Percentiles rank a stretch among this genome's conserved stretches.
phyloP scores from a whole-genome alignment of 2,329 filamentous ascomycete species.

The Verticillium nonalfalfae region DNA sequence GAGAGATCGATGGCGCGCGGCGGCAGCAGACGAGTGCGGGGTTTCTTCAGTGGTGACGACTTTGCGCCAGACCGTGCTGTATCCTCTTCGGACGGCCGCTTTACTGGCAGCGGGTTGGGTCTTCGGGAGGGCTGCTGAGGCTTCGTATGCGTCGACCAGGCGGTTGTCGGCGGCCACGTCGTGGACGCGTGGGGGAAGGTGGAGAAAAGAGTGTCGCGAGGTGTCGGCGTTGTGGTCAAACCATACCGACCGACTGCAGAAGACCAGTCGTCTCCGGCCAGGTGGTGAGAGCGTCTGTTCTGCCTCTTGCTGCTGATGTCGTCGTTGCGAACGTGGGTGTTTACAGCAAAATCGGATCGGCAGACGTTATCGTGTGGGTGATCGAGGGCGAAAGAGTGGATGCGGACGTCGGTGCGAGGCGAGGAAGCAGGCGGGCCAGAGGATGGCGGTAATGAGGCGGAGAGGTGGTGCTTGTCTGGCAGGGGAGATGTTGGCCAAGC shows the following conservation, averaged over 20 bases:
- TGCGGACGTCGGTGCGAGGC: neutral
- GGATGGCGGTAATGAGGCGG: neutral
- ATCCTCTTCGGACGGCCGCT: conserved; percentile 20
- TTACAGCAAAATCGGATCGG: conserved; percentile 11
- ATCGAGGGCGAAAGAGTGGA: neutral
- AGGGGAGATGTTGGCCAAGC: neutral
- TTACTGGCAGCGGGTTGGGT: conserved; percentile 13
- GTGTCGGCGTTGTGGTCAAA: conserved; percentile 17
- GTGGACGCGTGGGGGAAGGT: conserved; percentile 5
- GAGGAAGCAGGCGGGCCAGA: neutral
- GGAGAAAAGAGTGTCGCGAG: neutral
- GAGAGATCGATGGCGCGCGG: conserved; percentile 38
- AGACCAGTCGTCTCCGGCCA: conserved; percentile 7
- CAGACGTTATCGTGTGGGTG: neutral
- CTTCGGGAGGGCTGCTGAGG: conserved; percentile 3
- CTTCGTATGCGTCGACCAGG: neutral
- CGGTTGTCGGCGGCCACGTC: conserved; percentile 2
- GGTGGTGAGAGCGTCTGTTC: conserved; percentile 6
- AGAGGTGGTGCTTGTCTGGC: neutral
- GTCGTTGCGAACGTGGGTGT: neutral
- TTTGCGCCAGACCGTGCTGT: neutral
- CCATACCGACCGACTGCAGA: conserved; percentile 21
- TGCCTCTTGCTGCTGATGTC: neutral
- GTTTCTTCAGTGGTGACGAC: conserved; percentile 36
- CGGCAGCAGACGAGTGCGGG: conserved; percentile 37